Conservation (phyloP, 2,329 filamentous ascomycete species). For the Epichloe hybrida region DNA sequence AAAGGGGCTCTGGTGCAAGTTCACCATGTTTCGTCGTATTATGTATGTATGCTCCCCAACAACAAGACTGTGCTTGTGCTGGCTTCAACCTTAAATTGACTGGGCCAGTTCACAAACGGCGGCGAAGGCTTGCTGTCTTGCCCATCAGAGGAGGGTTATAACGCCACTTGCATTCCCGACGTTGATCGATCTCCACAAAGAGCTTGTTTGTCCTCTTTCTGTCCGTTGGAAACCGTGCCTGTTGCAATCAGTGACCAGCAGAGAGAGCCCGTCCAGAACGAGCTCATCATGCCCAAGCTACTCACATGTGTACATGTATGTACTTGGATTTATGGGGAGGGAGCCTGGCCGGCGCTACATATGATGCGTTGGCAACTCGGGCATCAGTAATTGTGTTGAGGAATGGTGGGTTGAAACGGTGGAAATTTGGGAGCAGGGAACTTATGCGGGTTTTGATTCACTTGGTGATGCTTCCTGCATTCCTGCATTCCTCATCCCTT, state of each 20-base stretch:
- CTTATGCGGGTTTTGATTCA: slow-evolving; percentile 4
- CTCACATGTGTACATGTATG: too few relatives aligned
- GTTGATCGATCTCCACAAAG: too few relatives aligned
- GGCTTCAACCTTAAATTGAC: not conserved
- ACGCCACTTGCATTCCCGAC: not conserved
- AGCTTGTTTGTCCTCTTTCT: too few relatives aligned
- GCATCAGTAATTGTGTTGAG: not conserved
- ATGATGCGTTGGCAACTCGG: too few relatives aligned
- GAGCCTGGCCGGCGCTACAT: too few relatives aligned
- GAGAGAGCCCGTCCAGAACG: too few relatives aligned
- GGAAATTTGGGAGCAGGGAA: slow-evolving; percentile 6
- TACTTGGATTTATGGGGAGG: too few relatives aligned
- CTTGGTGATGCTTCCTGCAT: slow-evolving; percentile 2
- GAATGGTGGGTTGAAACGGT: slow-evolving; percentile 6
- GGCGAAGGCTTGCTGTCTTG: too few relatives aligned
- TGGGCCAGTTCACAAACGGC: not conserved
- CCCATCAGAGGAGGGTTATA: not conserved
- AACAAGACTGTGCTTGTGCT: not conserved
- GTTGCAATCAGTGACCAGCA: too few relatives aligned
- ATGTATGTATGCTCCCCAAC: not conserved
- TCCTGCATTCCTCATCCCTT: not conserved
- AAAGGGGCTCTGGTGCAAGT: not conserved
- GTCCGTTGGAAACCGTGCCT: too few relatives aligned
- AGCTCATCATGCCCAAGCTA: too few relatives aligned
- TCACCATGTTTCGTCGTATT: not conserved